phyloP scores from a whole-genome alignment of 2,329 filamentous ascomycete genomes.

The Ophiocordyceps robertsii region DNA sequence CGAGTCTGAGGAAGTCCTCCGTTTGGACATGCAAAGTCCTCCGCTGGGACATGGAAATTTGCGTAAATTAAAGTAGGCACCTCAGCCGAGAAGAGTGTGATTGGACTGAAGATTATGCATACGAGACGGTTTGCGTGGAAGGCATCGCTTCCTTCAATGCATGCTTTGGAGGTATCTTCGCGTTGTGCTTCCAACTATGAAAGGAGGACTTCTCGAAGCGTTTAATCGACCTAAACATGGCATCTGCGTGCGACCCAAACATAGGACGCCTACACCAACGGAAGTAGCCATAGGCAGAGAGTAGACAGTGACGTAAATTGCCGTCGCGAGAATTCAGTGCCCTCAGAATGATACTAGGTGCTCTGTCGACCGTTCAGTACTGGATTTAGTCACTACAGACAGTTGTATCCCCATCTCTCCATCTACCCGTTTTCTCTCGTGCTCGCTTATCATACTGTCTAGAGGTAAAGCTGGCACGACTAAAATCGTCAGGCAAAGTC shows the following conservation, averaged over 20 bases:
- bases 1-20: background rate
- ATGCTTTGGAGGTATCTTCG: no score
- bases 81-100: background rate
- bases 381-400: no score
- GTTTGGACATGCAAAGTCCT: background rate
- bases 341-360: no score
- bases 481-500: background rate
- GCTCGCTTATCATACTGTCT: no score
- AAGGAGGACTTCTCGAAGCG: no score
- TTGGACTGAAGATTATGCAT: background rate
- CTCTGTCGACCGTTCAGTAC: no score
- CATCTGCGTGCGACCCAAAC: background rate
- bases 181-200: no score
- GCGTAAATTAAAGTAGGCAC: background rate
- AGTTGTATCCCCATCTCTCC: no score
- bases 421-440: no score
- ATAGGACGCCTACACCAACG: background rate
- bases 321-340: background rate
- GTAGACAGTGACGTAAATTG: background rate
- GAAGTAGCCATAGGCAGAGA: background rate
- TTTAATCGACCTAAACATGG: background rate
- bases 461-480: background rate
- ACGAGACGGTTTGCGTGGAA: background rate
- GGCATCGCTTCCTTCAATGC: background rate
- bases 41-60: background rate